Conservation (phyloP, 2,329 filamentous ascomycete genomes). For the Thelonectria blattea region DNA sequence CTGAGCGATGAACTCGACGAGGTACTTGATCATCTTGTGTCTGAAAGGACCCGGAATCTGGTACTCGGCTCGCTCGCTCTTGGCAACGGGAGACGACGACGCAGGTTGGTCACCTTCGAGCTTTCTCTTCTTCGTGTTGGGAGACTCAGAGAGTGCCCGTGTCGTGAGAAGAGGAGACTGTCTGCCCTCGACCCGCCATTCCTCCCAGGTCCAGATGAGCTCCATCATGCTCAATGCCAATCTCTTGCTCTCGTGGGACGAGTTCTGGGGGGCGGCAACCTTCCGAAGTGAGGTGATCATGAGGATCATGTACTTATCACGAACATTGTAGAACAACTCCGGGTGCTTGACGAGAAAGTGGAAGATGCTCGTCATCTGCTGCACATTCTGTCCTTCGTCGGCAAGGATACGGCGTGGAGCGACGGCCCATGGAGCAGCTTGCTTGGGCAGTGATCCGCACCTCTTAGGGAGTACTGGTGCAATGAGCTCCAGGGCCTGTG, state of each 20-base stretch:
- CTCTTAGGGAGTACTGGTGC: conserved; percentile 92
- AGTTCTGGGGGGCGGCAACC: conserved; percentile 80
- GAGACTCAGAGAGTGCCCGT: conserved; percentile 67
- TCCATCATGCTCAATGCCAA: conserved; percentile 89
- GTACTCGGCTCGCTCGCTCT: conserved; percentile 67
- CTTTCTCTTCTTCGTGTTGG: conserved; percentile 76
- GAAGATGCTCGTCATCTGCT: conserved; percentile 97
- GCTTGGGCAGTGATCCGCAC: conserved; percentile 70
- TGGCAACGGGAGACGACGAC: conserved; percentile 60
- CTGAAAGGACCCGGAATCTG: conserved; percentile 71
- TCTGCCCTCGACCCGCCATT: conserved; percentile 74
- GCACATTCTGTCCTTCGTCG: conserved; percentile 92
- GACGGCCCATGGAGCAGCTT: conserved; percentile 85
- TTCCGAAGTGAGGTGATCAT: conserved; percentile 91
- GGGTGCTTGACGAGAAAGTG: conserved; percentile 94
- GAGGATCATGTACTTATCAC: conserved; percentile 87
- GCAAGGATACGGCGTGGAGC: conserved; percentile 89
- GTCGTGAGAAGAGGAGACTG: conserved; percentile 33
- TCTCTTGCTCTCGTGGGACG: conserved; percentile 90
- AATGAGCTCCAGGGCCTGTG: conserved; percentile 91
- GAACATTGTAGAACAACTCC: conserved; percentile 90
- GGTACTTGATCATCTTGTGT: conserved; percentile 87
- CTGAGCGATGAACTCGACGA: conserved; percentile 93
- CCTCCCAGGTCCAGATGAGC: conserved; percentile 92
- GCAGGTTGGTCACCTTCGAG: conserved; percentile 67